These are phyloP conservation scores for Penicillium pulvis DNA, from an alignment of 495 filamentous ascomycete genomes.

Conservation along the genomic window DNA sequence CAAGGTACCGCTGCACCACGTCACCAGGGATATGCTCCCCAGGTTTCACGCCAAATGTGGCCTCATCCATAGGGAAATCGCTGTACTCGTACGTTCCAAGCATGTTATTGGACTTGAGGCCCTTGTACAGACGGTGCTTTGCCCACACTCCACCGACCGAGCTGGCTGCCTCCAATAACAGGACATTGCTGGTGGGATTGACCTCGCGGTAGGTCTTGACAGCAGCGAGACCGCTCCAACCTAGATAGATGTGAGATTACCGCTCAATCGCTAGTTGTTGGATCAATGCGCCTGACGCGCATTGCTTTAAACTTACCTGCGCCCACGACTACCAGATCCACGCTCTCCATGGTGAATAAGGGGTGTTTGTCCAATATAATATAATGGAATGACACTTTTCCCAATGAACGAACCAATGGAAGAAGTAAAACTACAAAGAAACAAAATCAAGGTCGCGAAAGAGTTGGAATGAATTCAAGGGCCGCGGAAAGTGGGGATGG, in stretches of 20 bases:
- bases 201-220: constrained; percentile 62
- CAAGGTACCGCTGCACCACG: constrained; percentile 66
- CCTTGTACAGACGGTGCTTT: constrained; percentile 62
- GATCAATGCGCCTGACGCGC: neutral
- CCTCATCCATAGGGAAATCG: constrained; percentile 70
- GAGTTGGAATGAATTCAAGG: neutral
- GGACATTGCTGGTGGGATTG: constrained; percentile 49
- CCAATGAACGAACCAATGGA: neutral
- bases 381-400: neutral
- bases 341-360: constrained; percentile 21
- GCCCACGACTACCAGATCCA: constrained; percentile 46
- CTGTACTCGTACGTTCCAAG: constrained; percentile 69
- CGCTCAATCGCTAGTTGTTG: neutral
- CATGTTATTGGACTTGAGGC: constrained; percentile 66
- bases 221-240: constrained; percentile 61
- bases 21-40: constrained; percentile 70
- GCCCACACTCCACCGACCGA: constrained; percentile 75
- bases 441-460: neutral
- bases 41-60: constrained; percentile 57
- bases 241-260: constrained; percentile 26
- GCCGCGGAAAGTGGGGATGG: neutral
- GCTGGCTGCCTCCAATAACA: constrained; percentile 55
- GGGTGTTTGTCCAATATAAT: neutral
- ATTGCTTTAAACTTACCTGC: constrained; percentile 38
- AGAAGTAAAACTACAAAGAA: neutral